These are phyloP conservation scores for Syzygium malaccense DNA, from an alignment of 441 rosid species.

Conservation along the genomic window DNA sequence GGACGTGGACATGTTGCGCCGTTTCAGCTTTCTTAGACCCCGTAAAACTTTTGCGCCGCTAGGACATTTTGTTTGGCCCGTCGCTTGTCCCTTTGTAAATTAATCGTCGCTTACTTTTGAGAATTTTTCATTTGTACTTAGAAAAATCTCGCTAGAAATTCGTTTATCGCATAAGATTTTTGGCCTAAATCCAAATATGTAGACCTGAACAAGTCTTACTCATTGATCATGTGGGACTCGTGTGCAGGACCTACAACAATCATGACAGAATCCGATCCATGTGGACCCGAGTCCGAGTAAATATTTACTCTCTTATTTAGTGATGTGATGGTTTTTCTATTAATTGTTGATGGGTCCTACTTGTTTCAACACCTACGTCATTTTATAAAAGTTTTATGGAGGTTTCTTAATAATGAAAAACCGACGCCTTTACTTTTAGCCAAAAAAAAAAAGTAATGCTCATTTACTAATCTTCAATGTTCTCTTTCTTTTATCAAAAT, in stretches of 20 bases:
- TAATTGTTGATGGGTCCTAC: neutral
- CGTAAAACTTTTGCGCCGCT: neutral
- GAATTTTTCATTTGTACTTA: neutral
- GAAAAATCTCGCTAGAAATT: neutral
- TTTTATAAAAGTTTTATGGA: no score
- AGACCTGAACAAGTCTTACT: neutral
- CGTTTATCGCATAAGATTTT: neutral
- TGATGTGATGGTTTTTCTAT: neutral
- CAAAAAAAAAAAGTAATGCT: neutral
- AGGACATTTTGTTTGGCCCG: neutral
- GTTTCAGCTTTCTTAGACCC: neutral
- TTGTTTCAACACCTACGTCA: neutral
- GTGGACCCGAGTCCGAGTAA: neutral
- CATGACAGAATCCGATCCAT: neutral
- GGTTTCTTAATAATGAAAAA: neutral
- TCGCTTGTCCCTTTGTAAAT: neutral
- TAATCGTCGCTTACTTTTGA: neutral
- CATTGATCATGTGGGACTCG: neutral
- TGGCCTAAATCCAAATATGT: neutral
- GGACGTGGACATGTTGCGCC: neutral
- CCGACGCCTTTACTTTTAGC: neutral
- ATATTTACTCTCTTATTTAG: neutral
- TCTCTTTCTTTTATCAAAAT: no score
- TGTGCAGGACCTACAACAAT: accelerated
- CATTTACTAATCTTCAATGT: neutral